Evolutionary conservation across 495 filamentous ascomycete species (phyloP), one percentile per base, ranked within the genome.

Genomic region (Podospora anserina): DNA sequence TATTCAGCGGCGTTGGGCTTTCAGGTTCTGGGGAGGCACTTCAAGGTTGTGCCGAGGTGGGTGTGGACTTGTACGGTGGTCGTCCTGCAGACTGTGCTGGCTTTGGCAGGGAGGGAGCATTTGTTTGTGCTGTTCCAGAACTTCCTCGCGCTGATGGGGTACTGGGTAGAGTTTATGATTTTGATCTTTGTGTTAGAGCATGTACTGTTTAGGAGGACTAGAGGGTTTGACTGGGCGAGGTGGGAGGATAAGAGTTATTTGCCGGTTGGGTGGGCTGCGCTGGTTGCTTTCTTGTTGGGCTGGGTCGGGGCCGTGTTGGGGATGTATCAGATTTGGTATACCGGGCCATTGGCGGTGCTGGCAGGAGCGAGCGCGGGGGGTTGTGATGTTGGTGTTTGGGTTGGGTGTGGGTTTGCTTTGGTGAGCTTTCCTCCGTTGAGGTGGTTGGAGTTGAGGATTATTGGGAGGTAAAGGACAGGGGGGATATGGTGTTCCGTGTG

Each of bases 91-190:
- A 83, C 85, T 4, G 85, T 88, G 53, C 89, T 88, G 70, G 89
- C 88, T 0, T 78, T 91, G 18, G 89, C 83, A 2, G 90, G 90
- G 15, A 82, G 88, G 5, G 80, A 87, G 60, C 67, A 86, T 64
- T 80, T 92, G 26, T 84, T 87, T 5, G 82, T 82, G 19, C 88
- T 92, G 68, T 91, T 92, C 70, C 85, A 84, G 15, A 91, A 92
- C 76, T 91, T 91, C 75, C 80, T 92, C 23, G 85, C 88, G 1
- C 76, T 92, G 30, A 91, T 92, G 87, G 89, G 89, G 27, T 91
- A 91, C 75, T 91, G 89, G 89, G 82, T 89, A 11, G 84, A 83
- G 32, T 85, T 89, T 57, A 91, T 87, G 87, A 79, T 89, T 23
- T 82, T 82, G 3, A 88, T 92, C 53, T 80, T 85, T 3, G 70